phyloP scores from a whole-genome alignment of 2,329 filamentous ascomycete genomes.

The Myriosclerotinia duriaeana region DNA sequence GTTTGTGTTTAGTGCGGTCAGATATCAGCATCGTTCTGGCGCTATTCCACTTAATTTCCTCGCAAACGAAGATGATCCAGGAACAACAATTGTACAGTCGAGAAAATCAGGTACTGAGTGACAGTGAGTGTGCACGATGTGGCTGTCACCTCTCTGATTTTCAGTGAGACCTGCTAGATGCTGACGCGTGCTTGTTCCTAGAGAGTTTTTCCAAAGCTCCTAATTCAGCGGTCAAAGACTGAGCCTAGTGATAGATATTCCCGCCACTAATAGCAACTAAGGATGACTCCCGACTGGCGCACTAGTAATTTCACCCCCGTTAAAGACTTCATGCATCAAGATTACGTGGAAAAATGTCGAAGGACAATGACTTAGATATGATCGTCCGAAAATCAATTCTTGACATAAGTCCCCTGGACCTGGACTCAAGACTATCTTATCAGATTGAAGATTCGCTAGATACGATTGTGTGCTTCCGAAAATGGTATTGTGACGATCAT shows the following conservation, averaged over 20 bases:
- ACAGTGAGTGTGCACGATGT: not conserved
- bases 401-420: not conserved
- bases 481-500: not conserved
- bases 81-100: constrained; percentile 11
- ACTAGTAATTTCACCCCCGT: not conserved
- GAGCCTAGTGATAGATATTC: not conserved
- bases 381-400: constrained; percentile 7
- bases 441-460: constrained; percentile 9
- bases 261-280: constrained; percentile 7
- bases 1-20: constrained; percentile 1
- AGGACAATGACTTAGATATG: constrained; percentile 2
- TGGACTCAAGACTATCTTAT: not conserved
- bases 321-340: constrained; percentile 5
- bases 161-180: constrained; percentile 1
- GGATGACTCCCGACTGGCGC: constrained; percentile 5
- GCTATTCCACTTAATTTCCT: not conserved
- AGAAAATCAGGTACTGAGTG: not conserved
- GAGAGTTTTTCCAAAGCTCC: not conserved
- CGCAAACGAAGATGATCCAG: constrained; percentile 12
- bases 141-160: not conserved
- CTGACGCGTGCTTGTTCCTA: constrained; percentile 4
- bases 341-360: constrained; percentile 15
- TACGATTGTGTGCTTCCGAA: constrained; percentile 2
- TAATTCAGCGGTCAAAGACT: constrained; percentile 11
- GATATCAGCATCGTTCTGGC: not conserved